A percentile compares a stretch with the other conserved stretches of the same genome.
phyloP scores from a whole-genome alignment of 1,139 yeast species.

The Pichia sp. region DNA sequence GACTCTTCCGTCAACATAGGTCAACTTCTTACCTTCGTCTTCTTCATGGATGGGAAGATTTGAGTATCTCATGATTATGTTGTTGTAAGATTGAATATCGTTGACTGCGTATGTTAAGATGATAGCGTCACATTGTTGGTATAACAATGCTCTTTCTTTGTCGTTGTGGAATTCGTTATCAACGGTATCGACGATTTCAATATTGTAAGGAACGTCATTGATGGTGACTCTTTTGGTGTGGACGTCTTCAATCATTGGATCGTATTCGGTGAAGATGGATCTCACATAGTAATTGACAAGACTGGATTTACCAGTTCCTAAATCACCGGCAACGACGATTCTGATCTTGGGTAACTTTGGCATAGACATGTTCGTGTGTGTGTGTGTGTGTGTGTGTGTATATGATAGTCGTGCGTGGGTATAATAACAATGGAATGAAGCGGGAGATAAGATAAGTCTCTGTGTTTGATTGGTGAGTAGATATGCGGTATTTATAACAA shows the following conservation, averaged over 20 bases:
- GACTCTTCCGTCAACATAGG: conserved; percentile 6
- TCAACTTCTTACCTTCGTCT: conserved; percentile 9
- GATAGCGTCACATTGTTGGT: conserved; percentile 46
- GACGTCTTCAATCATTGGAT: conserved; percentile 54
- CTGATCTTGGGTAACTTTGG: conserved; percentile 32
- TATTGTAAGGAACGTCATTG: conserved; percentile 42
- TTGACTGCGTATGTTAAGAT: conserved; percentile 52
- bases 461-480: too few relatives aligned
- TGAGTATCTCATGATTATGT: conserved; percentile 14
- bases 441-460: too few relatives aligned
- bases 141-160: conserved; percentile 40
- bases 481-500: too few relatives aligned
- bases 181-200: conserved; percentile 56
- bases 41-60: conserved; percentile 17
- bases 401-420: neutral
- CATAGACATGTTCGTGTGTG: neutral
- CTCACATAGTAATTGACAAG: conserved; percentile 51
- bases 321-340: conserved; percentile 49
- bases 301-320: conserved; percentile 58
- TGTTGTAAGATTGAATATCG: conserved; percentile 29
- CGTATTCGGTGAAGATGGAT: conserved; percentile 50
- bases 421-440: too few relatives aligned
- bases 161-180: conserved; percentile 46
- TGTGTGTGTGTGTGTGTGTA: neutral
- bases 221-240: conserved; percentile 33